Base-by-base conservation (phyloP, 2,329 filamentous ascomycete species). In the Aspergillus thermomutatus region DNA sequence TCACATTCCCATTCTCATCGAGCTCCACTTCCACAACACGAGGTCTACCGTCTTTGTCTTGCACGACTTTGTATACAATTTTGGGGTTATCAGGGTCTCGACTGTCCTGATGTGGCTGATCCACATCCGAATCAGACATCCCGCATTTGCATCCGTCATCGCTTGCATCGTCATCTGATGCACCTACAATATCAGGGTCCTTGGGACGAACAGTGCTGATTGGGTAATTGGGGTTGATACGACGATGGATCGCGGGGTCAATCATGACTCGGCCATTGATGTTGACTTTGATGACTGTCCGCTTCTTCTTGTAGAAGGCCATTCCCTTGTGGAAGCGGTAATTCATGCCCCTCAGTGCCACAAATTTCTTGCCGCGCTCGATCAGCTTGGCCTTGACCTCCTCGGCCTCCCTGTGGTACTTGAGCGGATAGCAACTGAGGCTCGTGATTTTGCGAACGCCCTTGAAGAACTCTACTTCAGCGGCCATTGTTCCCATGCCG, bases 231-330 rank as follows among this genome's bases (percentile, higher is more conserved):
- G 92, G 90, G 63, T 94, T 90, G 71, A 93, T 90, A 34, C 90
- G 85, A 8, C 91, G 85, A 75, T 95, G 92, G 45, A 89, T 90
- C 3, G 86, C 86, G 0, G 91, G 86, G 68, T 96, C 92, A 25
- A 96, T 81, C 91, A 96, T 96, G 60, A 96, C 83, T 28, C 92
- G 87, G 19, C 91, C 89, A 60, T 92, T 91, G 71, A 96, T 88
- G 68, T 91, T 91, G 73, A 95, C 87, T 71, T 91, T 93, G 69
- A 89, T 77, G 14, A 90, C 78, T 57, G 81, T 78, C 66, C 87
- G 87, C 78, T 91, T 91, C 72, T 89, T 87, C 78, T 93, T 95
- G 77, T 86, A 85, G 73, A 91, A 96, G 0, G 89, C 91, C 76
- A 96, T 86, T 2, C 92, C 92, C 54, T 92, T 87, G 71, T 92